These are phyloP conservation scores for Ganoderma boninense DNA, from an alignment of 1,284 basidiomycete species.

Conservation along the genomic window DNA sequence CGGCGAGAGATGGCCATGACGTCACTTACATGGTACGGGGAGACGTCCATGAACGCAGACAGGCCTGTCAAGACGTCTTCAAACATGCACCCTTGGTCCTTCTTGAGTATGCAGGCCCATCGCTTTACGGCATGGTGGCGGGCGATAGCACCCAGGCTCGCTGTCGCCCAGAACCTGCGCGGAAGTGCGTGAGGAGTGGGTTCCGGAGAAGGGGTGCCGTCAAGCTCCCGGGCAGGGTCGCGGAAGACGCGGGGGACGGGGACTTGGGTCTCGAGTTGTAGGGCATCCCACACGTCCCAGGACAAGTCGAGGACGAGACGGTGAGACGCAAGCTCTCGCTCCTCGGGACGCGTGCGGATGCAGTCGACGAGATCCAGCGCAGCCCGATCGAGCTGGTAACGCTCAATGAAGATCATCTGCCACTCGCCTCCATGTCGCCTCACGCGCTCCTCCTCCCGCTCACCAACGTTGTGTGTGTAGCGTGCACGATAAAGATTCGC, in stretches of 20 bases:
- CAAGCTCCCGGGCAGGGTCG: slow-evolving; percentile 13
- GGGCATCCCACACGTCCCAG: slow-evolving; percentile 63
- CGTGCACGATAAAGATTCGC: slow-evolving; percentile 56
- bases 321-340: slow-evolving; percentile 47
- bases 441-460: slow-evolving; percentile 47
- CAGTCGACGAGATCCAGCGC: slow-evolving; percentile 51
- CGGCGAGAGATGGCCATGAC: background rate
- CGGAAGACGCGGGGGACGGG: slow-evolving; percentile 46
- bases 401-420: slow-evolving; percentile 53
- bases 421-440: slow-evolving; percentile 48
- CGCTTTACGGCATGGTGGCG: slow-evolving; percentile 51
- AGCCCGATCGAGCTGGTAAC: slow-evolving; percentile 52
- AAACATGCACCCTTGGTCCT: slow-evolving; percentile 42
- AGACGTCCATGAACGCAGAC: slow-evolving; percentile 63
- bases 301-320: slow-evolving; percentile 45
- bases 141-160: slow-evolving; percentile 53
- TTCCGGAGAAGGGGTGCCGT: slow-evolving; percentile 27
- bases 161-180: slow-evolving; percentile 62
- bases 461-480: slow-evolving; percentile 52
- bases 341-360: slow-evolving; percentile 45
- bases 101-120: slow-evolving; percentile 47
- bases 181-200: slow-evolving; percentile 50
- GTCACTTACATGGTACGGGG: slow-evolving; percentile 51
- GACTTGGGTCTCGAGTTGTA: slow-evolving; percentile 49
- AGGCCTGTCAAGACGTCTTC: slow-evolving; percentile 58